Conservation (phyloP, 1,284 basidiomycete species). For the Hypsizygus ulmarius region DNA sequence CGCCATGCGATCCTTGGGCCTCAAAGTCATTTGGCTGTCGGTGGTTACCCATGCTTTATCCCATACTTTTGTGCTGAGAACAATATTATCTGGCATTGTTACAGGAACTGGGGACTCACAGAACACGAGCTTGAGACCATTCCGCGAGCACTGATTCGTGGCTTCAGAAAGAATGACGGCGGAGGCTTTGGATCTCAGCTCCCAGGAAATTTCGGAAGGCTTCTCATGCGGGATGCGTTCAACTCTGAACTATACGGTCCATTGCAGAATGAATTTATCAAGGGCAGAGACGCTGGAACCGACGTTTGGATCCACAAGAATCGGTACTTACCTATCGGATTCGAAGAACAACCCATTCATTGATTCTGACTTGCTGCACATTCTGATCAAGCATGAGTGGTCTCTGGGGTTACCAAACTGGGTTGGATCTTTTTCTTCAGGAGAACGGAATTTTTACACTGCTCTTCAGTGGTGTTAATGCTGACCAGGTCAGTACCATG, state of each 20-base stretch:
- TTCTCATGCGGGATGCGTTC: constrained; percentile 57
- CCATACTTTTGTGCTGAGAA: neutral
- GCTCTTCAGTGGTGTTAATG: constrained; percentile 64
- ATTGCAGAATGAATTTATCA: constrained; percentile 52
- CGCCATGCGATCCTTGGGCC: constrained; percentile 47
- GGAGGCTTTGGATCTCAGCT: constrained; percentile 59
- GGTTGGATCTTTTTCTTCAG: constrained; percentile 58
- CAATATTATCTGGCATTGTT: neutral
- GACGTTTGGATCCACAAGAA: constrained; percentile 76
- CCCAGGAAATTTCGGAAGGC: constrained; percentile 51
- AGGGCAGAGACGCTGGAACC: constrained; percentile 51
- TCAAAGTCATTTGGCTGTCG: constrained; percentile 68
- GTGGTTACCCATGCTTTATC: constrained; percentile 18
- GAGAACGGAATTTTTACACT: constrained; percentile 63
- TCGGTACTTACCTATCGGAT: constrained; percentile 37
- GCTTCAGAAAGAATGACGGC: constrained; percentile 48
- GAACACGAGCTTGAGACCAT: constrained; percentile 59
- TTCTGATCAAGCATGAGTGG: constrained; percentile 56
- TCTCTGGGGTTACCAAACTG: constrained; percentile 60
- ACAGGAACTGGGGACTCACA: constrained; percentile 69
- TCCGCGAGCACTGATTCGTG: constrained; percentile 53
- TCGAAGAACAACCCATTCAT: neutral
- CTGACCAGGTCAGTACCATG: constrained; percentile 51
- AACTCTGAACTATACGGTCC: constrained; percentile 59
- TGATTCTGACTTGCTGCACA: neutral